Conservation (phyloP, 768 basidiomycete species). For the Rhodotorula graminis region DNA sequence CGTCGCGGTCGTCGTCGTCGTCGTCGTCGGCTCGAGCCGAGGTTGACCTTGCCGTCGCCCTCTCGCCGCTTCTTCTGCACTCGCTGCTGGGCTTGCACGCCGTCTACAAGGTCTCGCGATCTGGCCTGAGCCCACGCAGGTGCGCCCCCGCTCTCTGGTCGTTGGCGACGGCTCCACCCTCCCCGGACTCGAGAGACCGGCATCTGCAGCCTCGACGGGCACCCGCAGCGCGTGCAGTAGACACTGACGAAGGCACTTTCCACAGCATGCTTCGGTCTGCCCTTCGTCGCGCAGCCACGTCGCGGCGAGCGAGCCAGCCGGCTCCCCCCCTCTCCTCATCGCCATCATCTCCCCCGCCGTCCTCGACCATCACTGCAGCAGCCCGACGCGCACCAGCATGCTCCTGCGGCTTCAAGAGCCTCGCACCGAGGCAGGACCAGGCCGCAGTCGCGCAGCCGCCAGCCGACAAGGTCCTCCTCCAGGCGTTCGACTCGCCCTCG, state of each 20-base stretch:
- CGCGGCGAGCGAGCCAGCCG: neutral
- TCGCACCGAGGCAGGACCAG: neutral
- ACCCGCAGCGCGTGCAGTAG: no score
- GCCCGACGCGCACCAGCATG: neutral
- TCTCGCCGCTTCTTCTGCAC: no score
- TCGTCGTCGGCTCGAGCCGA: no score
- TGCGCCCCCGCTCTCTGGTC: no score
- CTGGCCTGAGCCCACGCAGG: no score
- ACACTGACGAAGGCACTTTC: neutral
- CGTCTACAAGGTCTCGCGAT: no score
- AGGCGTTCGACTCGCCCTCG: slow-evolving; percentile 29
- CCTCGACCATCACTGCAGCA: neutral
- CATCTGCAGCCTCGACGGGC: no score
- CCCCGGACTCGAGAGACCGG: no score
- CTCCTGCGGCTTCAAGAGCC: neutral
- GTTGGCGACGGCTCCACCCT: no score
- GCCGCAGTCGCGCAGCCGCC: neutral
- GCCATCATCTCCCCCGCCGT: neutral
- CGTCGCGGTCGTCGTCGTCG: no score
- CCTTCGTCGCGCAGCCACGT: neutral
- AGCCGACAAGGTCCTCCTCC: slow-evolving; percentile 16
- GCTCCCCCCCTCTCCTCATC: neutral
- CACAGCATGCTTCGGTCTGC: slow-evolving; percentile 2
- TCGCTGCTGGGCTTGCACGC: no score
- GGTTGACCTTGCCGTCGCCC: no score